Base-by-base conservation (phyloP, 176 grass and related monocot genomes). In the Zea luxurians region DNA sequence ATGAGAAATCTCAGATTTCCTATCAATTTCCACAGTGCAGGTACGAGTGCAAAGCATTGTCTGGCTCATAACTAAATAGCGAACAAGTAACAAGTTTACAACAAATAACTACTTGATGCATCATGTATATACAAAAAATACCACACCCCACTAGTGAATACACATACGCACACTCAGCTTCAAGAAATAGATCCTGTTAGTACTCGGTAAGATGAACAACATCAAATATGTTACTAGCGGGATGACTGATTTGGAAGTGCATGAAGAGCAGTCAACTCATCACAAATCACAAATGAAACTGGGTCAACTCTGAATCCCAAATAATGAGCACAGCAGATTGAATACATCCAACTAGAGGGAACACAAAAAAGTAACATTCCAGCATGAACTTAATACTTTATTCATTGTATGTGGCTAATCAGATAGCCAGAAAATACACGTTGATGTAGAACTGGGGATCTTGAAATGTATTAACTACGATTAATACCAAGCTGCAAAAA, bases 371-470 rank as follows among this genome's bases (percentile, higher is more conserved):
- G 58, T n/a, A 64, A 43, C 16, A 63, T 70, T 64, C 15, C 1
- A 4, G 18, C 40, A 69, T 36, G 12, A 82, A 70, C 17, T 75
- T n/a, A n/a, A n/a, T n/a, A n/a, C n/a, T n/a, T n/a, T n/a, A n/a
- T n/a, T 54, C 54, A 62, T 43, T 74, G 17, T 40, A 58, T 68
- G 61, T 67, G 60, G 53, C 76, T 74, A 60, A 65, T 54, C 27
- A 7, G 64, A 77, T 70, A 38, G n/a, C 12, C 71, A 80, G 13
- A 36, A 65, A 66, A 70, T 64, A 48, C 40, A 44, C n/a, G 49
- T 41, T 66, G 41, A 16, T 5, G 48, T 17, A 69, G 45, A 21
- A 18, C 41, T 47, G 12, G 36, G 15, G 45, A 8, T 64, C 58
- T 3, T 52, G 7, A 79, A 55, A 68, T 5, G 18, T 4, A 49